phyloP scores from a whole-genome alignment of 2,329 filamentous ascomycete genomes.

The Chlorencoelia australis region DNA sequence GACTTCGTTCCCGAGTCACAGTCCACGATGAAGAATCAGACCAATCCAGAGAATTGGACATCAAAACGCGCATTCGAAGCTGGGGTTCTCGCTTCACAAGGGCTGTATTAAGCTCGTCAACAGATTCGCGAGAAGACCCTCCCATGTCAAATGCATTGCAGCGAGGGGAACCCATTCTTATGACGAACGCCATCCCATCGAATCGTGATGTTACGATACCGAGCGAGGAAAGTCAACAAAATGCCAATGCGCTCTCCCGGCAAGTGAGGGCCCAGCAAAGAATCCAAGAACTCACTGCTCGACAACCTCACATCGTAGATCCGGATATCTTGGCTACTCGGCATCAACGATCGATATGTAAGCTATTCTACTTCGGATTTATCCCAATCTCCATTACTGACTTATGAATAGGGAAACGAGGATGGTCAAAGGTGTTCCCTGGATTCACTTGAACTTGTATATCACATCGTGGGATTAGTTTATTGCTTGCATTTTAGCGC shows the following conservation, averaged over 20 bases:
- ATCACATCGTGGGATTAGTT: too few relatives aligned
- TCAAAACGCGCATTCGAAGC: conserved; percentile 6
- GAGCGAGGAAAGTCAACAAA: background rate
- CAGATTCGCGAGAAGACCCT: background rate
- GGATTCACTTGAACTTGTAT: conserved; percentile 14
- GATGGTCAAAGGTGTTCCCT: conserved; percentile 20
- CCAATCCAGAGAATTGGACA: too few relatives aligned
- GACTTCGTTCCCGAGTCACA: conserved; percentile 24
- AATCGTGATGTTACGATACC: conserved; percentile 4
- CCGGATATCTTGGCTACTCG: conserved; percentile 13
- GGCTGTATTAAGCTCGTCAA: conserved; percentile 2
- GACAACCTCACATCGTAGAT: conserved; percentile 17
- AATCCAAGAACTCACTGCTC: conserved; percentile 18
- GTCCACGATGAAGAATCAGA: conserved; percentile 13
- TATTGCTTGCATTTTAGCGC: conserved; percentile 12
- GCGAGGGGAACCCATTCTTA: conserved; percentile 10
- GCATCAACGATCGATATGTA: conserved; percentile 14
- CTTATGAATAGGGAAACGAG: conserved; percentile 14
- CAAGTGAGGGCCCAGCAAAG: conserved; percentile 17
- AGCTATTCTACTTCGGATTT: background rate
- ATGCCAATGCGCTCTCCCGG: conserved; percentile 7
- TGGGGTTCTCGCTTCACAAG: conserved; percentile 8
- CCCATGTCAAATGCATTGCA: conserved; percentile 6
- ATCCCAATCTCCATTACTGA: conserved; percentile 4
- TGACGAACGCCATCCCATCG: conserved; percentile 5